Evolutionary conservation across 805 yeast species (phyloP).

Genomic region (Starmerella sp.): DNA sequence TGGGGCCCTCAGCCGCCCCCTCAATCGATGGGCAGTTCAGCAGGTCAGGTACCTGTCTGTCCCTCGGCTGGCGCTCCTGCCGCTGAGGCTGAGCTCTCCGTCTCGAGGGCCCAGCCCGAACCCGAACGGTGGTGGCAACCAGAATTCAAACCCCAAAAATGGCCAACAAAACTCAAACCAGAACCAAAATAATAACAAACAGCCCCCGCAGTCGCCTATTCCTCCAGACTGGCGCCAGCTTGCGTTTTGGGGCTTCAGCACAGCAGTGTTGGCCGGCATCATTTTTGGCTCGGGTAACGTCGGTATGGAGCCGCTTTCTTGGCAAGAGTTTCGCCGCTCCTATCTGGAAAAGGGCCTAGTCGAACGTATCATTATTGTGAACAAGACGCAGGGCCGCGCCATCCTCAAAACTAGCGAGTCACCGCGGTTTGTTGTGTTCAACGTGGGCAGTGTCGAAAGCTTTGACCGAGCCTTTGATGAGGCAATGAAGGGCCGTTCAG

Average conservation of each 20-base stretch:
- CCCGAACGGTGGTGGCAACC: neutral
- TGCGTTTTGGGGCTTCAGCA: conserved; percentile 19
- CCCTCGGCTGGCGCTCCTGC: conserved; percentile 1
- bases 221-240: conserved; percentile 19
- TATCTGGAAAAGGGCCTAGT: conserved; percentile 72
- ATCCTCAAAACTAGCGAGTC: conserved; percentile 38
- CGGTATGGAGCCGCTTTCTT: conserved; percentile 47
- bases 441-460: conserved; percentile 78
- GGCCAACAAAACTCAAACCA: neutral
- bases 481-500: conserved; percentile 59
- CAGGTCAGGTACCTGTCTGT: neutral
- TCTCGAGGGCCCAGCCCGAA: neutral
- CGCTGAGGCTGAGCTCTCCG: neutral
- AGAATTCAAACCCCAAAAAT: neutral
- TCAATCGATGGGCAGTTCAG: neutral
- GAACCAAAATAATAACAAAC: neutral
- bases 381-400: conserved; percentile 64
- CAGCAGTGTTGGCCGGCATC: conserved; percentile 19
- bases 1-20: conserved; percentile 1
- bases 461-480: conserved; percentile 71
- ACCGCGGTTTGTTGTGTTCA: conserved; percentile 44
- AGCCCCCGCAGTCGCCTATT: conserved; percentile 1
- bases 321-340: conserved; percentile 78
- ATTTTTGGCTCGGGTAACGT: conserved; percentile 4
- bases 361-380: conserved; percentile 58